Base-by-base conservation (phyloP, 257 asterid species). In the Solanum chmielewskii region DNA sequence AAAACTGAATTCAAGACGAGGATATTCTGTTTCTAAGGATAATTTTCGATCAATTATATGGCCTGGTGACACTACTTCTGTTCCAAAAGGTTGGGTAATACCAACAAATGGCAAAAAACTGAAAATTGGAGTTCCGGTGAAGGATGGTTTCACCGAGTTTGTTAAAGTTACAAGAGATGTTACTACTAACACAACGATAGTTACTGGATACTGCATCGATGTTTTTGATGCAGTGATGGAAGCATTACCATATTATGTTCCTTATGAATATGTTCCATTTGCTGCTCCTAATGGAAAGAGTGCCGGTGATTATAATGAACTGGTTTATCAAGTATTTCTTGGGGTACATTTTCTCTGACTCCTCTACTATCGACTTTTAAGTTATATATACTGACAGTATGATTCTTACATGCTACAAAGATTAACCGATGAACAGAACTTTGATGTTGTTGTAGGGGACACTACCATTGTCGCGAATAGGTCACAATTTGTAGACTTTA, bases 51-150 rank as follows among this genome's bases (percentile, higher is more conserved):
- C 94, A 4, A 90, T 92, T 13, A 89, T 90, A 68, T 94, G 95
- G 95, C 95, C 94, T 1, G 94, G 95, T 1, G 93, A 88, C 39
- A 75, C 41, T 6, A 62, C 86, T 11, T 41, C 86, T 49, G 69
- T 86, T 4, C 95, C 95, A 0, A 94, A 86, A 84, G 97, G 95
- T 13, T 94, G 95, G 95, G 94, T 86, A 9, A 69, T 91, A 9
- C 95, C 97, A 23, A 90, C 94, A 39, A 87, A 89, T n/a, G 93
- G 92, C 16, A 92, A 89, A 84, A 90, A 88, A 47, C 9, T 94
- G 70, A 87, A 87, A 10, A 86, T 92, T n/a, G 91, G 94, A 47
- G 93, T 93, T 11, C 94, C 95, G 0, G 85, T 89, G 35, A 91
- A 90, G 27, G 44, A 52, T 6, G 93, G 91, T 20, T 89, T 89